These are phyloP conservation scores for Russula dissimulans DNA, from an alignment of 768 basidiomycete genomes.

Conservation along the genomic window DNA sequence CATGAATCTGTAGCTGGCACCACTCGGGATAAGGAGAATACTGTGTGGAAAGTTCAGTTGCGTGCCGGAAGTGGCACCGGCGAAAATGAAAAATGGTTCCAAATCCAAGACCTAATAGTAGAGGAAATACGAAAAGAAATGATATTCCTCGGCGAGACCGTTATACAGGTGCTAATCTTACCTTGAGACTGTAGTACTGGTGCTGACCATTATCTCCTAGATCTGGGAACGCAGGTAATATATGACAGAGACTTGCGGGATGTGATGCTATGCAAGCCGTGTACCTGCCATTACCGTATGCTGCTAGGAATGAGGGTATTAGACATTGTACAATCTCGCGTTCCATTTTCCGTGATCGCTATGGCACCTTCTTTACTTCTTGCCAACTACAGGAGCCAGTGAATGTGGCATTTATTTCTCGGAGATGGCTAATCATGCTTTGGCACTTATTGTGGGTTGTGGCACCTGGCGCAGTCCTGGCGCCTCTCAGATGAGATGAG, in stretches of 20 bases:
- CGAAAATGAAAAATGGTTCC: conserved; percentile 89
- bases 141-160: conserved; percentile 96
- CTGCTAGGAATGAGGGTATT: background rate
- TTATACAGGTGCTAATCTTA: conserved; percentile 61
- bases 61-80: conserved; percentile 66
- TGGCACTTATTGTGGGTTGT: too few species aligned
- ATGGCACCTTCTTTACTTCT: too few species aligned
- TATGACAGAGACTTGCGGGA: background rate
- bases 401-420: too few species aligned
- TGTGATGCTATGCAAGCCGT: background rate
- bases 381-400: too few species aligned
- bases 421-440: too few species aligned
- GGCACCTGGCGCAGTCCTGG: background rate
- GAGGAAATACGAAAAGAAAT: conserved; percentile 95
- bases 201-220: conserved; percentile 1
- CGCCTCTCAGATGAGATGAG: too few species aligned
- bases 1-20: conserved; percentile 96
- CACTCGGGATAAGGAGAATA: conserved; percentile 83
- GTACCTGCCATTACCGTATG: background rate
- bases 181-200: conserved; percentile 2
- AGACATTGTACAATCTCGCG: too few species aligned
- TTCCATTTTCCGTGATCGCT: too few species aligned
- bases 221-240: conserved; percentile 15
- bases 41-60: conserved; percentile 88
- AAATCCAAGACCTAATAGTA: conserved; percentile 93